Evolutionary conservation across 1,284 basidiomycete species (phyloP), one percentile per base, ranked within the genome.

Genomic region (Anthracocystis walkeri): DNA sequence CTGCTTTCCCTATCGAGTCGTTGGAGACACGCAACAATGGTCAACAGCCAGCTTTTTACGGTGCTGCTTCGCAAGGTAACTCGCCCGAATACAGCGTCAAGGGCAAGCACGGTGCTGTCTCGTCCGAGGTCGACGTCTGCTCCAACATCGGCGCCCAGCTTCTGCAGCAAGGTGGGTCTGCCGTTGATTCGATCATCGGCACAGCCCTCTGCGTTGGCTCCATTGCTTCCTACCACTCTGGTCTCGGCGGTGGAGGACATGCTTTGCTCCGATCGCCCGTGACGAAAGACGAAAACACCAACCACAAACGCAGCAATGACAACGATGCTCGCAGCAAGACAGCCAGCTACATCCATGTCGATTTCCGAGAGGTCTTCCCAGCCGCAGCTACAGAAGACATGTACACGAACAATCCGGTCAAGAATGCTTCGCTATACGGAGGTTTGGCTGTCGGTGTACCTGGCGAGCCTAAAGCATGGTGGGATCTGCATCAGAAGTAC

Each of bases 351-450:
- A 75, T 84, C 27, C 82, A 83, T 33, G 82, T 87, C 35, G 87
- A 87, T 78, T 87, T 87, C 71, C 80, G 87, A 16, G 87, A 87
- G 78, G 84, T 81, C 4, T 81, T 82, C 75, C 87, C 87, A 0
- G 85, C 82, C 8, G 82, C 78, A 0, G 83, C 82, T 0, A 85
- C 86, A 57, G 80, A 83, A 61, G 84, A 84, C 12, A 86, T 87
- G 79, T 85, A 77, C 78, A 67, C 44, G 20, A 35, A 44, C 45
- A 49, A 68, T 58, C 42, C 80, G 29, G 52, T 76, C 69, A 25
- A 68, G 42, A 69, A 63, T 14, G 49, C 65, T n/a, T 53, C 69
- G 16, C 49, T 65, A 5, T 61, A 71, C 41, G 79, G 83, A 3
- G 83, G 83, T 6, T 65, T 85, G n/a, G 75, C 85, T 14, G 83